Evolutionary conservation across 2,329 filamentous ascomycete genomes (phyloP), one percentile per base, ranked within the genome.

Genomic region (Orbilia blumenaviensis): DNA sequence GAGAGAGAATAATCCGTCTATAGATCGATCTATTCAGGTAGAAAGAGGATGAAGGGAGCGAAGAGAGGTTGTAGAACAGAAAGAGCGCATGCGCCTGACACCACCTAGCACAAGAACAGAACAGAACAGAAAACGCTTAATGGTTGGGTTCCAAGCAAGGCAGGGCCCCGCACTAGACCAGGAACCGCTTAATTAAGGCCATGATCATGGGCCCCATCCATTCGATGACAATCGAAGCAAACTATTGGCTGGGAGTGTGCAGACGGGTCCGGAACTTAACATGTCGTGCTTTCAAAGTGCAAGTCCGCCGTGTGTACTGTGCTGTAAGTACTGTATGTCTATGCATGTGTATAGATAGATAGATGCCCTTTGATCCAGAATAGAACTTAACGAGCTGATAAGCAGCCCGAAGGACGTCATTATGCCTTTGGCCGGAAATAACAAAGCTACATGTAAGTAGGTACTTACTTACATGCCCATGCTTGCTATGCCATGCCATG

Each of bases 131-230:
- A 23, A n/a, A n/a, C n/a, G n/a, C n/a, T n/a, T n/a, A n/a, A n/a
- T n/a, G n/a, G n/a, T n/a, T n/a, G n/a, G n/a, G n/a, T n/a, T n/a
- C n/a, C n/a, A n/a, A n/a, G n/a, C n/a, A n/a, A n/a, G n/a, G n/a
- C 41, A 54, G 27, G 50, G 27, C 50, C 52, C 52, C 52, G 52
- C 52, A 56, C 52, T 56, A 56, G n/a, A 56, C 52, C 52, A 56
- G 25, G 52, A 56, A 38, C 29, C 9, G 32, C 10, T n/a, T n/a
- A n/a, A n/a, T n/a, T 38, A 25, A 38, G 16, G 52, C 16, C 32
- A 25, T 1, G 18, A 32, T 38, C n/a, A n/a, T n/a, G n/a, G n/a
- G n/a, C n/a, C n/a, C n/a, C n/a, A n/a, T n/a, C n/a, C n/a, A n/a
- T n/a, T n/a, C n/a, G n/a, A n/a, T n/a, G n/a, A n/a, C n/a, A n/a